A percentile compares a stretch with the other conserved stretches of the same genome.
phyloP scores from a whole-genome alignment of 2,329 filamentous ascomycete species.

The Teratosphaeria viscida region DNA sequence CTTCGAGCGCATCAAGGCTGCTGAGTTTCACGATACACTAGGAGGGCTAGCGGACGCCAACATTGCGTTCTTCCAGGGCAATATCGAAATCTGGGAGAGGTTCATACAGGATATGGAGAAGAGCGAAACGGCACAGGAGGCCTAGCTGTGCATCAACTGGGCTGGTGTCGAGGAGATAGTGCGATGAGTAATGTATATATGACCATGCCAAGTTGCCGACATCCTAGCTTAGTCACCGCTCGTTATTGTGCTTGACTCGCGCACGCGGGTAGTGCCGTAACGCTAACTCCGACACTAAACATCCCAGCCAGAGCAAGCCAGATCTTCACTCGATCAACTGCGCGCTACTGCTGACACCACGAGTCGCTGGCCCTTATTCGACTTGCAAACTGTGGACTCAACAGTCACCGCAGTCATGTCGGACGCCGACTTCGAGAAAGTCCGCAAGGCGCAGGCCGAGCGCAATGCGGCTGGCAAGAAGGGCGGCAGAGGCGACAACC shows the following conservation, averaged over 20 bases:
- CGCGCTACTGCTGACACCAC: not conserved
- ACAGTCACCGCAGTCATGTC: conserved; percentile 18
- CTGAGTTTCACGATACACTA: conserved; percentile 77
- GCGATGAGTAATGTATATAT: not conserved
- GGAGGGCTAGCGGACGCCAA: conserved; percentile 76
- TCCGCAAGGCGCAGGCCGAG: conserved; percentile 83
- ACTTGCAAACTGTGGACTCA: not conserved
- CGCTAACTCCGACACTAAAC: not conserved
- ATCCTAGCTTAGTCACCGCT: not conserved
- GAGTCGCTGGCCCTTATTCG: not conserved
- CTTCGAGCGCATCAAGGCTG: conserved; percentile 92
- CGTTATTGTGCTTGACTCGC: not conserved
- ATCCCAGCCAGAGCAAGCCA: not conserved
- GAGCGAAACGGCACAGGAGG: not conserved
- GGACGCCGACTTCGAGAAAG: conserved; percentile 71
- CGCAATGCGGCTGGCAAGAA: conserved; percentile 68
- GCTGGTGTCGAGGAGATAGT: not conserved
- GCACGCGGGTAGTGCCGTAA: not conserved
- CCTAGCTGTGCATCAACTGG: not conserved
- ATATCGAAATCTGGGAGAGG: conserved; percentile 74
- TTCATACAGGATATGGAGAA: conserved; percentile 69
- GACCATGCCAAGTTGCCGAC: not conserved
- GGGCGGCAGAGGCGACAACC: conserved; percentile 66
- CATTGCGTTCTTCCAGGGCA: conserved; percentile 72
- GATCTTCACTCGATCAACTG: not conserved